Evolutionary conservation across 129 eudicot species (phyloP), one percentile per base, ranked within the genome.

Genomic region (Tagetes erecta): DNA sequence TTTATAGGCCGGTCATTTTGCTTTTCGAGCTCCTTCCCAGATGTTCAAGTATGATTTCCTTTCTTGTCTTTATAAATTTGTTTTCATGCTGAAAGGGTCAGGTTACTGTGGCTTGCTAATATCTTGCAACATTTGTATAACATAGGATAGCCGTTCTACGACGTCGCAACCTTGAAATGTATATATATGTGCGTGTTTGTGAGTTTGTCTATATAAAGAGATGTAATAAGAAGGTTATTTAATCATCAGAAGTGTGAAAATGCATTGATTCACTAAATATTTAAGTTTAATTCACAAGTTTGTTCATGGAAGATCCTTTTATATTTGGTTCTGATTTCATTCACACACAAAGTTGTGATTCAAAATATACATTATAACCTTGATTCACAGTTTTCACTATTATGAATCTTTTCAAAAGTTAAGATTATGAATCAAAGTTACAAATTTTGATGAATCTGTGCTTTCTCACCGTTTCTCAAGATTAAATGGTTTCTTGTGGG

Each of bases 21-120:
- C 66, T 94, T 94, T 83, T 86, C 99, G 3, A 75, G 67, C 57
- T 81, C 90, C 58, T 94, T 94, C 84, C 97, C 99, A 78, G 86
- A 78, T 47, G 90, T 78, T 45, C 86, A 82, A 87, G 99, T 90
- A 85, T 82, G 88, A 55, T 65, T n/a, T 45, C 53, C 63, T 67
- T 31, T 83, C 76, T 59, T 71, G 35, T 13, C 14, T 37, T 78
- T 59, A 45, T 57, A 55, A 51, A 44, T 41, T 34, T 13, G 36
- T 12, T 39, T 31, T 53, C 5, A 38, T 76, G 40, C 63, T 79
- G 69, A 30, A 30, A 52, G 34, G 8, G 68, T 52, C 45, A 52
- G 52, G 33, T 45, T 56, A 53, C 36, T 49, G 70, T 20, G 64
- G 13, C 14, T 4, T 42, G 30, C 3, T 53, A 39, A 56, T 40